Conservation (phyloP, 2,329 filamentous ascomycete genomes). For the Microsporum ferrugineum region DNA sequence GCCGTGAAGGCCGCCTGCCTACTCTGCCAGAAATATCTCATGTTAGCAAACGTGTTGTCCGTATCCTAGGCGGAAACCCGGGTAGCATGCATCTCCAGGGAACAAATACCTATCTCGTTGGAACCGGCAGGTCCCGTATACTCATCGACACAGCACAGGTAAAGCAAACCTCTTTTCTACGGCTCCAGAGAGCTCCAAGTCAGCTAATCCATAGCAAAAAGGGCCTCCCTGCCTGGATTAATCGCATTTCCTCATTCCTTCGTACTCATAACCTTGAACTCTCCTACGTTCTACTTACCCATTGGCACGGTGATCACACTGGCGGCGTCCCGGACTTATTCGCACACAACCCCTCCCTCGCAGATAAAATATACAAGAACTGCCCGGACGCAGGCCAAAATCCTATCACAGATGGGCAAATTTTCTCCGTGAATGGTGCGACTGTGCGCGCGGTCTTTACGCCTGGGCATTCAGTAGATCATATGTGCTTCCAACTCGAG, state of each 20-base stretch:
- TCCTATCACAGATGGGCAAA: conserved; percentile 45
- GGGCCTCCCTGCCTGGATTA: not conserved
- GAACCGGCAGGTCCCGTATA: not conserved
- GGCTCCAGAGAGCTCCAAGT: not conserved
- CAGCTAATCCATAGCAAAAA: not conserved
- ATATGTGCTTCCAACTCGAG: conserved; percentile 59
- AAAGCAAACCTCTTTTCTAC: not conserved
- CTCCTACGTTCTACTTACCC: not conserved
- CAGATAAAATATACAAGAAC: conserved; percentile 40
- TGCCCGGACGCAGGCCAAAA: conserved; percentile 42
- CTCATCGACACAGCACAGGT: not conserved
- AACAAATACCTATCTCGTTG: not conserved
- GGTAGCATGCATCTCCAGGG: not conserved
- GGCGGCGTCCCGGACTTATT: not conserved
- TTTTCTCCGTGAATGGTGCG: conserved; percentile 38
- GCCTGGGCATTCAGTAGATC: conserved; percentile 64
- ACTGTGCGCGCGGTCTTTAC: conserved; percentile 21
- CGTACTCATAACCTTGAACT: not conserved
- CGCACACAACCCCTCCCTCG: not conserved
- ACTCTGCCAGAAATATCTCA: not conserved
- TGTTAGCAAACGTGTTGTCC: not conserved
- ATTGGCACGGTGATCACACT: not conserved
- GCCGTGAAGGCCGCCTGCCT: not conserved
- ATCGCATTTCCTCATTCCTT: not conserved
- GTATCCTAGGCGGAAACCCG: not conserved